phyloP scores from a whole-genome alignment of 805 yeast species.

The Cyberlindnera maclurae region DNA sequence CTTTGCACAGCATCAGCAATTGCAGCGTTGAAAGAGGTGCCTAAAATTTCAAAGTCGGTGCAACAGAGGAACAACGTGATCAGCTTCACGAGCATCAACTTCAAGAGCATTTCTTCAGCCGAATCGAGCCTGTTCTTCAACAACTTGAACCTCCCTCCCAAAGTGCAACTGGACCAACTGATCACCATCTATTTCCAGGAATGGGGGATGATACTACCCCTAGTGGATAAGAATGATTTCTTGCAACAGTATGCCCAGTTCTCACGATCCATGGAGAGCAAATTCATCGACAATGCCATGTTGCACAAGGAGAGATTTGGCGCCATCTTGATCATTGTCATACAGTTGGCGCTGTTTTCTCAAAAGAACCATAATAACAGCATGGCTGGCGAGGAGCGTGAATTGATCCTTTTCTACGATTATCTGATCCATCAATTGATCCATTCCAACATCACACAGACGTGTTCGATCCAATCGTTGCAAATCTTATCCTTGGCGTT shows the following conservation, averaged over 20 bases:
- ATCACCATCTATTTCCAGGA: constrained; percentile 64
- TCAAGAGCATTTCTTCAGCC: constrained; percentile 28
- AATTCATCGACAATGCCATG: constrained; percentile 35
- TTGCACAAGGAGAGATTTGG: constrained; percentile 47
- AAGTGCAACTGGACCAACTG: constrained; percentile 59
- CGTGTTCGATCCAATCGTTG: constrained; percentile 59
- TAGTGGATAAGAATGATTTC: constrained; percentile 65
- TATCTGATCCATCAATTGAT: constrained; percentile 54
- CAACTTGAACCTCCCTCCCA: constrained; percentile 38
- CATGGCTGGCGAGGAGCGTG: constrained; percentile 5
- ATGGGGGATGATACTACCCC: constrained; percentile 69
- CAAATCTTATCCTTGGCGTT: constrained; percentile 65
- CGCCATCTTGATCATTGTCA: constrained; percentile 38
- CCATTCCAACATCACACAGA: constrained; percentile 50
- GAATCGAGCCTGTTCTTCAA: constrained; percentile 43
- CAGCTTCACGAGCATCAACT: constrained; percentile 30
- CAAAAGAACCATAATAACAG: constrained; percentile 3
- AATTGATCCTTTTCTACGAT: constrained; percentile 45
- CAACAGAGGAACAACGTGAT: constrained; percentile 16
- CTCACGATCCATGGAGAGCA: constrained; percentile 37
- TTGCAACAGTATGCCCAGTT: constrained; percentile 48
- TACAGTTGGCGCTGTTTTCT: constrained; percentile 39
- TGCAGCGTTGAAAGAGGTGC: constrained; percentile 56
- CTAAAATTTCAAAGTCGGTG: constrained; percentile 16
- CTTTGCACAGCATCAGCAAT: constrained; percentile 62